A percentile compares a stretch with the other conserved stretches of the same genome.
phyloP scores from a whole-genome alignment of 2,329 filamentous ascomycete genomes.

The Helicocarpus griseus region DNA sequence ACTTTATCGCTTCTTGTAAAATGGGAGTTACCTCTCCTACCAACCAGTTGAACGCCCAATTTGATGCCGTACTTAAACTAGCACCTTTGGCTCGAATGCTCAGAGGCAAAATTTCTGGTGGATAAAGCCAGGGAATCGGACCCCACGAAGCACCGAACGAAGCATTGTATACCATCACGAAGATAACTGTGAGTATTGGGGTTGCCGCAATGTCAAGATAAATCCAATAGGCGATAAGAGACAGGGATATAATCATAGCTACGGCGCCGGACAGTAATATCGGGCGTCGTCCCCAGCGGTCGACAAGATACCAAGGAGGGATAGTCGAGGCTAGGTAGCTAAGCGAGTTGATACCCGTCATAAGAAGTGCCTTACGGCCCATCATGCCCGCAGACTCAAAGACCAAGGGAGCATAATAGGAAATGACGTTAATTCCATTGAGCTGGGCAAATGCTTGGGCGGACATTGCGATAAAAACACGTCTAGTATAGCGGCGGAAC shows the following conservation, averaged over 20 bases:
- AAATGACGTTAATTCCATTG: conserved; percentile 99
- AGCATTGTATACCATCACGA: conserved; percentile 97
- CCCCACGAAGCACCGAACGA: conserved; percentile 97
- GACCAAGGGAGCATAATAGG: conserved; percentile 93
- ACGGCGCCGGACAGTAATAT: conserved; percentile 85
- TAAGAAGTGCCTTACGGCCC: conserved; percentile 81
- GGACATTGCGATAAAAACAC: conserved; percentile 98
- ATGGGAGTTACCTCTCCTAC: conserved; percentile 93
- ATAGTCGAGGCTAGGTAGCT: conserved; percentile 88
- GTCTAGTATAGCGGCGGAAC: conserved; percentile 84
- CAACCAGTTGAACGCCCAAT: conserved; percentile 98
- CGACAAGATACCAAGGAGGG: conserved; percentile 94
- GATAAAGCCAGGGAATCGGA: conserved; percentile 95
- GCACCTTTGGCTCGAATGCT: conserved; percentile 96
- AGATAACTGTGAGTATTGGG: conserved; percentile 76
- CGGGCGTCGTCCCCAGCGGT: conserved; percentile 77
- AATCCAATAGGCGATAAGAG: conserved; percentile 88
- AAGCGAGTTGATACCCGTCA: conserved; percentile 93
- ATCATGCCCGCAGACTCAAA: conserved; percentile 96
- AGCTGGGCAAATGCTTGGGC: conserved; percentile 91
- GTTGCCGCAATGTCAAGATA: conserved; percentile 73
- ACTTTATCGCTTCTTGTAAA: conserved; percentile 81
- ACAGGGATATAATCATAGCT: conserved; percentile 80
- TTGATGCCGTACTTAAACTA: conserved; percentile 88
- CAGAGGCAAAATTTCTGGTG: conserved; percentile 93